Conservation (phyloP, 345 rosid genomes). For the Acer negundo region DNA sequence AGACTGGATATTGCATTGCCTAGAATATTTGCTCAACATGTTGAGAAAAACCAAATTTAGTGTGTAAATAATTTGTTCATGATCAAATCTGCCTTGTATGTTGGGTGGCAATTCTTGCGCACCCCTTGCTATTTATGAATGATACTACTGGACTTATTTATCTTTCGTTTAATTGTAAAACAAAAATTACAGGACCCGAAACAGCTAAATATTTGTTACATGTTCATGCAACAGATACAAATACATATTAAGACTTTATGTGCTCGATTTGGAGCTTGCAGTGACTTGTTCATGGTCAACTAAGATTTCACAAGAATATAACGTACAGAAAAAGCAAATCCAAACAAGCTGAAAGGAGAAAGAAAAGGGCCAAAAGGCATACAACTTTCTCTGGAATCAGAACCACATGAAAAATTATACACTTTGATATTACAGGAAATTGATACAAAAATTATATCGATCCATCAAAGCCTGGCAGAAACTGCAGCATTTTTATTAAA, state of each 20-base stretch:
- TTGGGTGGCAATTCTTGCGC: neutral
- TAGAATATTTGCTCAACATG: neutral
- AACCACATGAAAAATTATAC: neutral
- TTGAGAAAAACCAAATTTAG: neutral
- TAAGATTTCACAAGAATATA: neutral
- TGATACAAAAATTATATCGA: neutral
- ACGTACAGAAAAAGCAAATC: neutral
- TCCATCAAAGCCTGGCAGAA: neutral
- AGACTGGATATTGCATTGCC: too few relatives aligned
- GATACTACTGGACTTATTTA: too few relatives aligned
- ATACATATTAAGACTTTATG: too few relatives aligned
- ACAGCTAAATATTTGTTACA: neutral
- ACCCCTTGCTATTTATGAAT: neutral
- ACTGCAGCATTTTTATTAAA: neutral
- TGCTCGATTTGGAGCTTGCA: neutral
- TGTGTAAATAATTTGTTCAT: neutral
- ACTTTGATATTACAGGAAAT: slow-evolving; percentile 6
- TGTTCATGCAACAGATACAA: neutral
- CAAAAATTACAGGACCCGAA: neutral
- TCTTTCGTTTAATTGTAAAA: too few relatives aligned
- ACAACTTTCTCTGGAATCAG: neutral
- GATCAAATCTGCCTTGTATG: neutral
- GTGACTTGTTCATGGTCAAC: neutral
- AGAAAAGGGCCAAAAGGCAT: neutral
- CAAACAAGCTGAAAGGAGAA: neutral